Base-by-base conservation (phyloP, 345 rosid species). In the Zanthoxylum bungeanum region DNA sequence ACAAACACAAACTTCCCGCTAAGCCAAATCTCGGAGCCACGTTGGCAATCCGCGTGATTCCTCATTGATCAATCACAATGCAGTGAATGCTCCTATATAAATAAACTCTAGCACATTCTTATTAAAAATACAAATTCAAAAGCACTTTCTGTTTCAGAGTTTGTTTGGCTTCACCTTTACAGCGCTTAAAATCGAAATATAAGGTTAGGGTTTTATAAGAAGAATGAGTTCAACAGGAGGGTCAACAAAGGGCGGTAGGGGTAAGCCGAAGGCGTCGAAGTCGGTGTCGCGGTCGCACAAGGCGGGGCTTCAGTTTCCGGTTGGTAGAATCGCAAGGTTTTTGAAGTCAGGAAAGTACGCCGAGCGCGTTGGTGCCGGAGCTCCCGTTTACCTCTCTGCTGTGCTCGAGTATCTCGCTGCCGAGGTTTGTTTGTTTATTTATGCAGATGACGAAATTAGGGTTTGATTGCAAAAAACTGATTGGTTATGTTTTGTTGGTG, bases 301-400 rank as follows among this genome's bases (percentile, higher is more conserved):
- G 83, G 96, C 96, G 8, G 96, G 96, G 0, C 75, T 90, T n/a
- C 96, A 90, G 82, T 90, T 90, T 16, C 96, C 96, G 0, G 93
- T 90, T 0, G 96, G 96, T 0, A 84, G 96, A 47, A 88, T 90
- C 69, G 96, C 93, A 0, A 80, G 91, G 73, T 90, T 90, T 69
- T 78, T 90, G 53, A 90, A 90, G 74, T 89, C 91, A 1, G 96
- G 96, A 46, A 90, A 88, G 70, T 88, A 90, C 49, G 91, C 93
- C 1, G 96, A 90, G 75, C 91, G 96, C 2, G 96, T 88, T 1
- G 91, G 96, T 1, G 93, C 93, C 5, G 91, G 93, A 1, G 93
- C 96, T 47, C 93, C 93, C 16, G 96, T 90, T 30, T 90, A 90
- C 31, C 93, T 90, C 75, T 82, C 96, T 14, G 93, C 96, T 17